Conservation (phyloP, 148 eudicot species). For the Rhododendron griersonianum region DNA sequence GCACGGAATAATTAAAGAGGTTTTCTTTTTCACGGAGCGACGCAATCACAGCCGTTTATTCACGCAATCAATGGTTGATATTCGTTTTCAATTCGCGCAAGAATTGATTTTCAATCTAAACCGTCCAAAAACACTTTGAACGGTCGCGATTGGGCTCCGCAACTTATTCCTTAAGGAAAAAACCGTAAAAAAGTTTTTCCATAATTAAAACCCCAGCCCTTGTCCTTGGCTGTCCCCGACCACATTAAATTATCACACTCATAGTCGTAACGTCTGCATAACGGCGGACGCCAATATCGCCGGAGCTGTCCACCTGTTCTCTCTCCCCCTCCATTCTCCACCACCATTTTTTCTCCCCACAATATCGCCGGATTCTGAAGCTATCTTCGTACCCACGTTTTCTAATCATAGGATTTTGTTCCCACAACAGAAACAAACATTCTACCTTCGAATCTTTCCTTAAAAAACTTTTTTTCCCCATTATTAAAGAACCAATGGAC, state of each 20-base stretch:
- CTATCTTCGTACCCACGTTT: background rate
- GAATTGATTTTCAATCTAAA: too few species aligned
- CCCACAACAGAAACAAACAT: background rate
- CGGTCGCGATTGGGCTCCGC: too few species aligned
- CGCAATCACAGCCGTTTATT: too few species aligned
- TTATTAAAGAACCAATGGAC: slow-evolving; percentile 7
- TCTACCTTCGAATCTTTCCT: background rate
- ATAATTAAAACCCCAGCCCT: background rate
- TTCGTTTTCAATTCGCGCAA: too few species aligned
- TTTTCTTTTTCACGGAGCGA: too few species aligned
- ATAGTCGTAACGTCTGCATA: background rate
- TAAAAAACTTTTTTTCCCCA: background rate
- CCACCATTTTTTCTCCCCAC: background rate
- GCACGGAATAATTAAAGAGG: background rate
- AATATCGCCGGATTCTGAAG: background rate
- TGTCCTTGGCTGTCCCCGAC: background rate
- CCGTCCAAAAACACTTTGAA: too few species aligned
- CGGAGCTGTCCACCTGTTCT: background rate
- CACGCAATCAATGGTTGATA: too few species aligned
- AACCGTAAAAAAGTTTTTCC: too few species aligned
- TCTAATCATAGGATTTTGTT: background rate
- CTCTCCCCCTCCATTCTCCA: background rate
- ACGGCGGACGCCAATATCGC: background rate
- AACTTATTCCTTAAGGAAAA: too few species aligned
- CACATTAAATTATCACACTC: background rate